A percentile compares a stretch with the other conserved stretches of the same genome.
Evolutionary conservation across 1,284 basidiomycete species (phyloP).

Genomic region (Ganoderma lucidum): DNA sequence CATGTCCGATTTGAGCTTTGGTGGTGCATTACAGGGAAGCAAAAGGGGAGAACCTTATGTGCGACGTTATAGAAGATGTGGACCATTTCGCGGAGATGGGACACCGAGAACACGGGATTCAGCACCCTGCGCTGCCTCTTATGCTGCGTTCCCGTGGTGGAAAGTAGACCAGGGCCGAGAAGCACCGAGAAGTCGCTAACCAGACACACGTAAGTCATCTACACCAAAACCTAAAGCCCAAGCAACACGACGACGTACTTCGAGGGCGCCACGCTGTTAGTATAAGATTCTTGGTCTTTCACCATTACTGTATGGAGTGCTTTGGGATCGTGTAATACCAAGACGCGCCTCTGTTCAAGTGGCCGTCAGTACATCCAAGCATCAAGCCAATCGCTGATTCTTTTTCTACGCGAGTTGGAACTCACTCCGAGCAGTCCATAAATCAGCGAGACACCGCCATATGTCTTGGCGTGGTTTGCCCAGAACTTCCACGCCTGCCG

Average conservation of each 20-base stretch:
- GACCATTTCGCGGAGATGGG: constrained; percentile 12
- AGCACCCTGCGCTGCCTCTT: constrained; percentile 11
- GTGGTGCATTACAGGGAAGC: background rate
- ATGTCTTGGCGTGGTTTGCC: constrained; percentile 17
- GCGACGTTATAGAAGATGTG: constrained; percentile 14
- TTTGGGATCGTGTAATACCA: constrained; percentile 13
- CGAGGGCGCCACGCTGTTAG: background rate
- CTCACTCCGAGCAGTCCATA: constrained; percentile 31
- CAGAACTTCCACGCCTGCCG: constrained; percentile 8
- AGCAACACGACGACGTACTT: background rate
- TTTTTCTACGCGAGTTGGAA: background rate
- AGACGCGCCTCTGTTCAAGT: constrained; percentile 2
- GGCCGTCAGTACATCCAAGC: background rate
- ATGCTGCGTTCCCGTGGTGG: constrained; percentile 6
- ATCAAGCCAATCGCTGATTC: background rate
- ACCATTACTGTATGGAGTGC: constrained; percentile 19
- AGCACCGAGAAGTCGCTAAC: constrained; percentile 7
- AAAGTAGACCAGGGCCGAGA: constrained; percentile 9
- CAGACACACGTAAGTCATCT: background rate
- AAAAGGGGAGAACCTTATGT: constrained; percentile 4
- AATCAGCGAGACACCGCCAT: constrained; percentile 30
- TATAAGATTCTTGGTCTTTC: constrained; percentile 17
- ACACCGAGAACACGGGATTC: background rate
- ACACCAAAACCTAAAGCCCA: background rate
- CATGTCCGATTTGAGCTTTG: background rate